Conservation (phyloP, 768 basidiomycete genomes). For the Lactifluus volemus region DNA sequence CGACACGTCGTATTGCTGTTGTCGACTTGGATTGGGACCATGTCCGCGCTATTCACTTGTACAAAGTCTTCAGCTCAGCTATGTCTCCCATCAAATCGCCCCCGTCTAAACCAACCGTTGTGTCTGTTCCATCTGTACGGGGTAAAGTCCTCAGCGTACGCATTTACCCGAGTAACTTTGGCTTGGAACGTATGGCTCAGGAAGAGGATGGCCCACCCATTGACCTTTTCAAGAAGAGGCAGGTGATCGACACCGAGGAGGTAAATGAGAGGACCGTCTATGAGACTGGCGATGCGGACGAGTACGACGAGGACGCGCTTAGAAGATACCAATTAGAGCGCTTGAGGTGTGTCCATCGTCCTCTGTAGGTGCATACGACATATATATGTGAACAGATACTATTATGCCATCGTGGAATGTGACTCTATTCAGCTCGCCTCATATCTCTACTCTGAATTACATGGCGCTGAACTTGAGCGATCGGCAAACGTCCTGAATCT, state of each 20-base stretch:
- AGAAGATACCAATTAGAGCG: conserved; percentile 90
- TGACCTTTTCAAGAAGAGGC: conserved; percentile 65
- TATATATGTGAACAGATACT: conserved; percentile 51
- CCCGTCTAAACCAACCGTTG: conserved; percentile 21
- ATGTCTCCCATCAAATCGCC: conserved; percentile 50
- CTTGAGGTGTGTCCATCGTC: conserved; percentile 51
- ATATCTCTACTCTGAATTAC: conserved; percentile 77
- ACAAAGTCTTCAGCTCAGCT: conserved; percentile 86
- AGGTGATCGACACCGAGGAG: conserved; percentile 40
- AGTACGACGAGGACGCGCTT: conserved; percentile 83
- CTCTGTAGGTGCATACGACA: neutral
- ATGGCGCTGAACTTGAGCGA: conserved; percentile 92
- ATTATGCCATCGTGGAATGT: conserved; percentile 90
- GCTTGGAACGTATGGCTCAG: conserved; percentile 71
- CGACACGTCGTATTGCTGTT: conserved; percentile 69
- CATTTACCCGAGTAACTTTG: conserved; percentile 92
- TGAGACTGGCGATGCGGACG: conserved; percentile 59
- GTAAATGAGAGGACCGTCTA: conserved; percentile 57
- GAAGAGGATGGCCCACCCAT: conserved; percentile 87
- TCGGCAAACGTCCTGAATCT: conserved; percentile 95
- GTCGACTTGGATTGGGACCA: conserved; percentile 99
- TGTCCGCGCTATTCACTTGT: conserved; percentile 81
- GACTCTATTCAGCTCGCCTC: conserved; percentile 67
- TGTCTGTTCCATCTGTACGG: conserved; percentile 32
- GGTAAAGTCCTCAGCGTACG: conserved; percentile 71